phyloP scores from a whole-genome alignment of 495 filamentous ascomycete genomes.

The Jackrogersella minutella region DNA sequence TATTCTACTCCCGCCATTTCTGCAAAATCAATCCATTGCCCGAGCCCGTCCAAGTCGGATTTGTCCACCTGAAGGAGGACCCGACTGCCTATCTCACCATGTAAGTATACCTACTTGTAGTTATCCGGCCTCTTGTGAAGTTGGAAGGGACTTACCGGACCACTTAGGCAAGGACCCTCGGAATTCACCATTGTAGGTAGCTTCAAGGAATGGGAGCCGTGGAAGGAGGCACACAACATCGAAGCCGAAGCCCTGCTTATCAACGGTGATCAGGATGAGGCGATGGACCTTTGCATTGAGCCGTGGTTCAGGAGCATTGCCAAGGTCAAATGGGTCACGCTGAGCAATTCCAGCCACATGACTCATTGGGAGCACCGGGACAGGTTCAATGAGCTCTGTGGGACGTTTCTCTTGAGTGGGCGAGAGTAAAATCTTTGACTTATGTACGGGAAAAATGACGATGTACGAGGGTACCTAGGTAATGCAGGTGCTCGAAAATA shows the following conservation, averaged over 20 bases:
- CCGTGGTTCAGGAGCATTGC: conserved; percentile 55
- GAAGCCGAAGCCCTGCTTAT: conserved; percentile 53
- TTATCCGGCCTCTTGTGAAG: background rate
- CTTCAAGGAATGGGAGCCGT: conserved; percentile 52
- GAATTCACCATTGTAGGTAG: conserved; percentile 55
- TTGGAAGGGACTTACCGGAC: background rate
- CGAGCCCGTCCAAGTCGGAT: background rate
- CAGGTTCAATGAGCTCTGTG: conserved; percentile 33
- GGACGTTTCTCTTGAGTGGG: conserved; percentile 1
- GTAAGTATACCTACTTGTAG: background rate
- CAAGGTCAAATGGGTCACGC: conserved; percentile 57
- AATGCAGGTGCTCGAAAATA: too few species aligned
- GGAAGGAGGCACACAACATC: conserved; percentile 50
- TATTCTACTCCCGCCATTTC: background rate
- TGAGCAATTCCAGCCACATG: conserved; percentile 57
- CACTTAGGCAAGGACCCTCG: conserved; percentile 53
- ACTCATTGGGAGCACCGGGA: conserved; percentile 56
- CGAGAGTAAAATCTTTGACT: too few species aligned
- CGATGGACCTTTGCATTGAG: conserved; percentile 49
- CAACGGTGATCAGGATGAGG: conserved; percentile 61
- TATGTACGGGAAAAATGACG: too few species aligned
- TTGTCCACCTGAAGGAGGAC: background rate
- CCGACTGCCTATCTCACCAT: background rate
- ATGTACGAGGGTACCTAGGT: too few species aligned
- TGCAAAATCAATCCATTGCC: background rate